Conservation (phyloP, 805 yeast species). For the Ogataea zsoltii region DNA sequence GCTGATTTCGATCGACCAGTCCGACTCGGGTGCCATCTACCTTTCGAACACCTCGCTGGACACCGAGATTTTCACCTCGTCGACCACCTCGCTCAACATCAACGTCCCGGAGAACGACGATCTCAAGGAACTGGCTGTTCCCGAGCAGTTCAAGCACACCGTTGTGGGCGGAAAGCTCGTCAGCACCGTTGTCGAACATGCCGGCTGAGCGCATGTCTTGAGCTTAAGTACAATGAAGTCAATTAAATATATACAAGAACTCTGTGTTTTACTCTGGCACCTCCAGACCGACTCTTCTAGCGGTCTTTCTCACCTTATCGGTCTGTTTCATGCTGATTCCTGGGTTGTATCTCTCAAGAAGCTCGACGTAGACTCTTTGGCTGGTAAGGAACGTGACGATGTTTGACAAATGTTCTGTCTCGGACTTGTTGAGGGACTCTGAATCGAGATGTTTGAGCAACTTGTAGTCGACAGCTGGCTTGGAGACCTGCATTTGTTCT, state of each 20-base stretch:
- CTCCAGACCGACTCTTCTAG: conserved; percentile 84
- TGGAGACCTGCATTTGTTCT: conserved; percentile 27
- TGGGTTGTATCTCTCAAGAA: conserved; percentile 84
- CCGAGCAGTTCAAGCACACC: conserved; percentile 87
- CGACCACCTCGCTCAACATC: conserved; percentile 82
- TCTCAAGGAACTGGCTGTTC: conserved; percentile 76
- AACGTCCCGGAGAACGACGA: conserved; percentile 81
- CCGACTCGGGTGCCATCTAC: conserved; percentile 82
- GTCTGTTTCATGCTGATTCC: conserved; percentile 75
- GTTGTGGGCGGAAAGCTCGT: conserved; percentile 60
- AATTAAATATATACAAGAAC: conserved; percentile 1
- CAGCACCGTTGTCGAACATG: conserved; percentile 78
- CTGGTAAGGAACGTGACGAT: conserved; percentile 61
- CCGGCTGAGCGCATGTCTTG: conserved; percentile 47
- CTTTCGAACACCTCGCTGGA: conserved; percentile 69
- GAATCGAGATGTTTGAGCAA: conserved; percentile 31
- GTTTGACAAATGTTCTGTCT: conserved; percentile 51
- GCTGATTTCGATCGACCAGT: conserved; percentile 82
- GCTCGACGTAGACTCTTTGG: conserved; percentile 75
- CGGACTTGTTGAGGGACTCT: conserved; percentile 23
- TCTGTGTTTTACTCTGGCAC: conserved; percentile 45
- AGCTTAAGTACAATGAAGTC: not conserved
- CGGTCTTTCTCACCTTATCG: conserved; percentile 78
- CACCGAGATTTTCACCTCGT: conserved; percentile 79
- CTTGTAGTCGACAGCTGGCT: conserved; percentile 29